Conservation (phyloP, 768 basidiomycete species). For the Tricholoma furcatifolium region DNA sequence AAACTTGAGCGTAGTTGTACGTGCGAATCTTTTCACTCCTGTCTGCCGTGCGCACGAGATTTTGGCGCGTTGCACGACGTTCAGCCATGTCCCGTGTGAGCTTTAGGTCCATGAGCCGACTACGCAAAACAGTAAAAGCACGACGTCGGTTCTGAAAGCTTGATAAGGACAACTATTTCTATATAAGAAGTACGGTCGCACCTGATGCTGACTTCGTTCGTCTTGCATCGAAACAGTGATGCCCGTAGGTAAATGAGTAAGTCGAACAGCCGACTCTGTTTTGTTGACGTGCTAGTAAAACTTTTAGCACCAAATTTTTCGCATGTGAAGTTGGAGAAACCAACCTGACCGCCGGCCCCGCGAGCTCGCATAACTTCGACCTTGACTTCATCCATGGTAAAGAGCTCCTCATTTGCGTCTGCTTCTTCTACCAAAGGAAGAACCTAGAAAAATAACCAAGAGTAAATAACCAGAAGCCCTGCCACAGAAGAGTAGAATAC, state of each 20-base stretch:
- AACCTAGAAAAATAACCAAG: conserved; percentile 49
- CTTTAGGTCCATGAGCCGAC: conserved; percentile 82
- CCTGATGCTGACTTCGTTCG: conserved; percentile 93
- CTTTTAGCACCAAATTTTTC: not conserved
- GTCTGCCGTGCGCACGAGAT: conserved; percentile 78
- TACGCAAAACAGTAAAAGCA: conserved; percentile 87
- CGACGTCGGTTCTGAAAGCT: conserved; percentile 77
- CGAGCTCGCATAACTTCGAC: conserved; percentile 94
- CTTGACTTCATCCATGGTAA: conserved; percentile 82
- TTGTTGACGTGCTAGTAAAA: conserved; percentile 86
- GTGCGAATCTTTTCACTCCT: conserved; percentile 95
- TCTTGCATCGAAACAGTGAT: conserved; percentile 98
- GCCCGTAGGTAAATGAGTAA: conserved; percentile 91
- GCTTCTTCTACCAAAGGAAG: conserved; percentile 76
- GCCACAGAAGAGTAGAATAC: conserved; percentile 23
- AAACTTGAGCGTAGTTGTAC: conserved; percentile 88
- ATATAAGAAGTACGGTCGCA: conserved; percentile 26
- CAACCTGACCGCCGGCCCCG: conserved; percentile 95
- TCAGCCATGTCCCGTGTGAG: conserved; percentile 67
- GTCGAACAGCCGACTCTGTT: conserved; percentile 95
- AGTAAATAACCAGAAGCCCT: not conserved
- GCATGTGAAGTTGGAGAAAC: conserved; percentile 8
- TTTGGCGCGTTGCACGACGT: conserved; percentile 66
- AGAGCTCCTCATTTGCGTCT: conserved; percentile 63
- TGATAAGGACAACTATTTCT: not conserved